Percentiles rank a stretch among this genome's conserved stretches.
These are phyloP conservation scores for Dendrobium nobile DNA, from an alignment of 106 monocot species.

Conservation along the genomic window DNA sequence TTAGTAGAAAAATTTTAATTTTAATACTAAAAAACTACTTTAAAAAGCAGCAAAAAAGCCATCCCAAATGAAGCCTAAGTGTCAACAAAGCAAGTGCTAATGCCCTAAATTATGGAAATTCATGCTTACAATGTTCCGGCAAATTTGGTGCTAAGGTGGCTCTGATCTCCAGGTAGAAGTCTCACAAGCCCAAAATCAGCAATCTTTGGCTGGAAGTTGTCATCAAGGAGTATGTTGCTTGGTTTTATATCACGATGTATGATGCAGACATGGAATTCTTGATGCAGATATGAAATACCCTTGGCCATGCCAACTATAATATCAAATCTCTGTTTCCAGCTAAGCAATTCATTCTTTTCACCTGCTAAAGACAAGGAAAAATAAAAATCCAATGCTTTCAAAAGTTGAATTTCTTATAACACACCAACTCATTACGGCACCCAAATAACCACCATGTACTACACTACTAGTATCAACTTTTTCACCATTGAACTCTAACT, in stretches of 20 bases:
- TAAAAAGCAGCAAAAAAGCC: too few relatives aligned
- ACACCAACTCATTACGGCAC: too few relatives aligned
- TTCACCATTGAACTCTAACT: too few relatives aligned
- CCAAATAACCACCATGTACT: too few relatives aligned
- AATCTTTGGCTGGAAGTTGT: conserved; percentile 56
- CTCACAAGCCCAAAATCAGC: conserved; percentile 75
- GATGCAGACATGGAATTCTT: conserved; percentile 64
- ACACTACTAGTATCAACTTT: too few relatives aligned
- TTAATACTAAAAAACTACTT: too few relatives aligned
- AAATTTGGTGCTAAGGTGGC: conserved; percentile 66
- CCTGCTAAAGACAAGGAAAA: conserved; percentile 23
- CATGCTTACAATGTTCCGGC: conserved; percentile 64
- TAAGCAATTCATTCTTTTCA: conserved; percentile 34
- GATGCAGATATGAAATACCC: conserved; percentile 68
- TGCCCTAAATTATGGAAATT: background rate
- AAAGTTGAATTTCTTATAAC: too few relatives aligned
- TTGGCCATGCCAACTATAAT: conserved; percentile 73
- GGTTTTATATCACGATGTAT: conserved; percentile 78
- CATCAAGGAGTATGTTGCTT: conserved; percentile 63
- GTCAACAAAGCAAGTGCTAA: background rate
- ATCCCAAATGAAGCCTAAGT: too few relatives aligned
- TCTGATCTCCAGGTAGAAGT: conserved; percentile 60
- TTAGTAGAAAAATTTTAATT: too few relatives aligned
- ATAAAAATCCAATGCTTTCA: background rate
- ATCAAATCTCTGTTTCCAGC: conserved; percentile 64